Conservation (phyloP, 768 basidiomycete genomes). For the Kwoniella botswanensis region DNA sequence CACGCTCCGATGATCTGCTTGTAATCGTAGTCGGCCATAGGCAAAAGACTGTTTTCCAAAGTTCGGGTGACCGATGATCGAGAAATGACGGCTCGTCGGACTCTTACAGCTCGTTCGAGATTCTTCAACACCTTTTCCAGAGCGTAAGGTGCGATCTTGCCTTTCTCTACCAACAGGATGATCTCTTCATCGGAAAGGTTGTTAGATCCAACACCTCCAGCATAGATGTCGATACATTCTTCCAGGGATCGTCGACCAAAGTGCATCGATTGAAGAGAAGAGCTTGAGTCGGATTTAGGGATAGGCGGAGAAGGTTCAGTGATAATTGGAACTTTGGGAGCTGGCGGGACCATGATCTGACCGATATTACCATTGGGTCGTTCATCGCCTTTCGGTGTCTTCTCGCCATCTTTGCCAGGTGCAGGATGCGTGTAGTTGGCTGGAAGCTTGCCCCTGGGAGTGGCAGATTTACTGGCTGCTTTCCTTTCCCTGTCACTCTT, state of each 20-base stretch:
- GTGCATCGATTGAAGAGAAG: conserved; percentile 28
- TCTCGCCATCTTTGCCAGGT: conserved; percentile 43
- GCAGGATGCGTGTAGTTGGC: conserved; percentile 33
- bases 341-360: conserved; percentile 40
- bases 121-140: conserved; percentile 93
- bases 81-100: conserved; percentile 88
- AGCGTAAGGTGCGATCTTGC: conserved; percentile 93
- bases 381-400: conserved; percentile 45
- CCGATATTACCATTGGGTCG: conserved; percentile 30
- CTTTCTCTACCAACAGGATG: conserved; percentile 81
- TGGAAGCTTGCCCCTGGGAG: conserved; percentile 28
- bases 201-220: conserved; percentile 60
- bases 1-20: conserved; percentile 91
- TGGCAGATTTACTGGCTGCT: conserved; percentile 37
- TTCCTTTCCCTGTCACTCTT: conserved; percentile 33
- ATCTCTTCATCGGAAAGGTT: conserved; percentile 87
- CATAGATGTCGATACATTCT: conserved; percentile 78
- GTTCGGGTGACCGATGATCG: conserved; percentile 83
- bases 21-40: conserved; percentile 87
- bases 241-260: conserved; percentile 66
- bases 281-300: conserved; percentile 15
- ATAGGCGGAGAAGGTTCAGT: conserved; percentile 22
- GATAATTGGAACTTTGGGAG: conserved; percentile 47
- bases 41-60: conserved; percentile 80
- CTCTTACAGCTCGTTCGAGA: conserved; percentile 79